Evolutionary conservation across 345 rosid species (phyloP).

Genomic region (Viola odorata): DNA sequence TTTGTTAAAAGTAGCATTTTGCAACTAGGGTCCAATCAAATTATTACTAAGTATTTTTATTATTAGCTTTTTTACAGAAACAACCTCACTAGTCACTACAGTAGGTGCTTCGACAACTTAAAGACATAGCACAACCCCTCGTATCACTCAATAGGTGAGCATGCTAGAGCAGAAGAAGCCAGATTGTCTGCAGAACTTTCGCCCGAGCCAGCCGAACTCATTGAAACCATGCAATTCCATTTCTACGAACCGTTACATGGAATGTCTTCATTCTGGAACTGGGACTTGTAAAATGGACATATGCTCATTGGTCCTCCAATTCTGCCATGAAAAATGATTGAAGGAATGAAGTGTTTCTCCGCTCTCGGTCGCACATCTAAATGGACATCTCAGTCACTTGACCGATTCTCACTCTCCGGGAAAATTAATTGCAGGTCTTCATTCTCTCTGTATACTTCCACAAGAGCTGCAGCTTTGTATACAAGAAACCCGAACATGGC

Average conservation of each 20-base stretch:
- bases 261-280: too few relatives aligned
- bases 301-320: neutral
- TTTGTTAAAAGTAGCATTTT: too few relatives aligned
- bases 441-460: slow-evolving; percentile 90
- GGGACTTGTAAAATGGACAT: neutral
- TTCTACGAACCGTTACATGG: too few relatives aligned
- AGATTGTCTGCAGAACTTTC: neutral
- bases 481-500: slow-evolving; percentile 91
- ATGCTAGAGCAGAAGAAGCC: neutral
- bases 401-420: slow-evolving; percentile 45
- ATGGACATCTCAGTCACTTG: slow-evolving; percentile 16
- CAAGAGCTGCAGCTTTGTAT: slow-evolving; percentile 92
- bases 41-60: too few relatives aligned
- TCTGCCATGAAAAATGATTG: slow-evolving; percentile 1
- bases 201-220: too few relatives aligned
- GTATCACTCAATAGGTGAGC: too few relatives aligned
- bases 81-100: too few relatives aligned
- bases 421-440: slow-evolving; percentile 66
- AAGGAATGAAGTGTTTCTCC: neutral
- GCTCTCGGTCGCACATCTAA: neutral
- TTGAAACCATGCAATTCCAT: too few relatives aligned
- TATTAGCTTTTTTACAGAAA: too few relatives aligned
- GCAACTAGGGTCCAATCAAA: too few relatives aligned
- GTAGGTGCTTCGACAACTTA: too few relatives aligned
- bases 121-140: too few relatives aligned